These are phyloP conservation scores for Phlegmacium glaucopus DNA, from an alignment of 768 basidiomycete genomes.

Conservation along the genomic window DNA sequence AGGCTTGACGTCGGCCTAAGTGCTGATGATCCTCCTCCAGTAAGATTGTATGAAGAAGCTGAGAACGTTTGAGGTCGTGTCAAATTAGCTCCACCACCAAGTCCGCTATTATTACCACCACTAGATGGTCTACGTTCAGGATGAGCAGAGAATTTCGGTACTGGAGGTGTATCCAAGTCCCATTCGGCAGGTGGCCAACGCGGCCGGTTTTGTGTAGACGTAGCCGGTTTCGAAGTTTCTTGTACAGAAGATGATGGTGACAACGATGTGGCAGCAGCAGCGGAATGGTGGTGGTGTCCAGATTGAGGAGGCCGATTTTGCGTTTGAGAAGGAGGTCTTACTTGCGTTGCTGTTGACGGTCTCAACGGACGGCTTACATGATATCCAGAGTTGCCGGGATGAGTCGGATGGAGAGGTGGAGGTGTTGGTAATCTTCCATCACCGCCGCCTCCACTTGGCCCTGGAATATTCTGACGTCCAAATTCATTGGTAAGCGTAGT, in stretches of 20 bases:
- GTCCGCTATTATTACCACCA: no score
- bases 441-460: background rate
- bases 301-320: background rate
- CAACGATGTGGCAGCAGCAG: constrained; percentile 11
- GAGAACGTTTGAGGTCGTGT: constrained; percentile 29
- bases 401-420: constrained; percentile 28
- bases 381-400: constrained; percentile 14
- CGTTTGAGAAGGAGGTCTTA: constrained; percentile 1
- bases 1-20: constrained; percentile 7
- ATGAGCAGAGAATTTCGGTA: constrained; percentile 8
- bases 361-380: constrained; percentile 3
- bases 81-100: constrained; percentile 28
- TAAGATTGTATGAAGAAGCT: constrained; percentile 11
- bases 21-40: constrained; percentile 10
- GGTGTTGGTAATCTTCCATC: background rate
- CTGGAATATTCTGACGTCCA: constrained; percentile 31
- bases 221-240: constrained; percentile 10
- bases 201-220: constrained; percentile 13
- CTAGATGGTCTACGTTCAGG: constrained; percentile 9
- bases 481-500: constrained; percentile 35
- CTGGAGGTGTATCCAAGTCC: constrained; percentile 20
- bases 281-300: background rate
- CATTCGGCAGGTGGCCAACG: constrained; percentile 44
- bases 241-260: background rate
- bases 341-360: constrained; percentile 1